Base-by-base conservation (phyloP, 495 filamentous ascomycete species). In the Trichoderma gamsii region DNA sequence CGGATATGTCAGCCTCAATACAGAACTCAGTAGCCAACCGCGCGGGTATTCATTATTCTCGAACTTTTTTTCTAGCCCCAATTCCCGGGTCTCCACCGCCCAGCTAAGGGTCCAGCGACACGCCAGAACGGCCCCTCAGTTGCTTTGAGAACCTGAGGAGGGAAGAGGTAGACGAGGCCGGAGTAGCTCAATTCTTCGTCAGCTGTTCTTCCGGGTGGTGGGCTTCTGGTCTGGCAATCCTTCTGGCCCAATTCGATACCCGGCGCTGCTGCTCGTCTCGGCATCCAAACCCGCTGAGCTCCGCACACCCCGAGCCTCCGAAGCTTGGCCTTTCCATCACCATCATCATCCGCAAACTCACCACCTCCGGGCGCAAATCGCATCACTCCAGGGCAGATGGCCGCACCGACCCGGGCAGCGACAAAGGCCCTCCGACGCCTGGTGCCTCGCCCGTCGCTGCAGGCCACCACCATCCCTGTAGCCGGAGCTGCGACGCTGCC, bases 351-450 rank as follows among this genome's bases (percentile, higher is more conserved):
- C 52, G 29, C 27, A 29, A 1, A 8, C 32, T 9, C 27, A 9
- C 49, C 21, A n/a, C 49, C n/a, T 21, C 8, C n/a, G 16, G 35
- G 35, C 35, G 35, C 35, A 38, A 38, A 38, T 38, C 35, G 35
- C 35, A 38, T 21, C n/a, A n/a, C n/a, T 46, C 43, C 43, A 38
- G 35, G 44, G 8, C 56, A 61, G 56, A 61, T 61, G 56, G 23
- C 56, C 56, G 56, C 67, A 51, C 41, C 44, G 25, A 44, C 63
- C 59, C 71, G 51, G 41, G 32, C 56, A 13, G 23, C 16, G 23
- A 21, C 56, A 13, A 61, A 25, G 8, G 56, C 23, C 56, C 25
- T 61, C 25, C n/a, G 4, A 56, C 51, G 23, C 8, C 56, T 18
- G 56, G 56, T 61, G 56, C 56, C 23, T 32, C 23, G 56, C n/a